These are phyloP conservation scores for Rosa persica DNA, from an alignment of 306 rosid species.

Conservation along the genomic window DNA sequence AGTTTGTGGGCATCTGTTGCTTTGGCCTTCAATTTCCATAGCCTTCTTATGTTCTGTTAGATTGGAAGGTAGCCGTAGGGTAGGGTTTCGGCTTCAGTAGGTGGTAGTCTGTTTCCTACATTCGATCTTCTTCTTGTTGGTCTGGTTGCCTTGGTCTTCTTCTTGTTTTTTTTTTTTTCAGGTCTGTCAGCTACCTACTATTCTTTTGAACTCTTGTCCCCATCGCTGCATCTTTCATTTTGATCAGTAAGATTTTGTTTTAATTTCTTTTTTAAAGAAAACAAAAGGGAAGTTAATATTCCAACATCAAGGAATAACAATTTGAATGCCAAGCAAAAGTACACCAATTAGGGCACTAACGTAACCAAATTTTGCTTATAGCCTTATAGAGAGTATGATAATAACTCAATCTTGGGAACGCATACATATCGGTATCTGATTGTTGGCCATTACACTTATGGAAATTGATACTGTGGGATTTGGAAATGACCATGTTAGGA, in stretches of 20 bases:
- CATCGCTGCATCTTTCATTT: not conserved
- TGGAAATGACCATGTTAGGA: not conserved
- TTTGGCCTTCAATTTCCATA: no score
- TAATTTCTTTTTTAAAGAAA: no score
- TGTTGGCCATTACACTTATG: not conserved
- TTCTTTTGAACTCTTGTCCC: not conserved
- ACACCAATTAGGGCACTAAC: not conserved
- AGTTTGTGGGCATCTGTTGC: no score
- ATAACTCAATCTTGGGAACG: no score
- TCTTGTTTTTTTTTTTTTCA: no score
- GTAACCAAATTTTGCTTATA: not conserved
- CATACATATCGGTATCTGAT: not conserved
- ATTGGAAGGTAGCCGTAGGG: no score
- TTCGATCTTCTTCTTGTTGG: not conserved
- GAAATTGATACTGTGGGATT: not conserved
- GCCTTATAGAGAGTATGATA: not conserved
- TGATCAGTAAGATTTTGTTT: not conserved
- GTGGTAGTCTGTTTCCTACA: not conserved
- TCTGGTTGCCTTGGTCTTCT: no score
- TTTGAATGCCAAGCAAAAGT: not conserved
- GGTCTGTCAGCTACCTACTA: not conserved
- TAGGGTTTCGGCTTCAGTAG: not conserved
- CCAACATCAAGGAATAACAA: not conserved
- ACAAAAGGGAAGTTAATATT: no score
- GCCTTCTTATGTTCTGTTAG: no score